Percentiles rank a stretch among this genome's conserved stretches.
Evolutionary conservation across 768 basidiomycete species (phyloP).

Genomic region (Pisolithus albus): DNA sequence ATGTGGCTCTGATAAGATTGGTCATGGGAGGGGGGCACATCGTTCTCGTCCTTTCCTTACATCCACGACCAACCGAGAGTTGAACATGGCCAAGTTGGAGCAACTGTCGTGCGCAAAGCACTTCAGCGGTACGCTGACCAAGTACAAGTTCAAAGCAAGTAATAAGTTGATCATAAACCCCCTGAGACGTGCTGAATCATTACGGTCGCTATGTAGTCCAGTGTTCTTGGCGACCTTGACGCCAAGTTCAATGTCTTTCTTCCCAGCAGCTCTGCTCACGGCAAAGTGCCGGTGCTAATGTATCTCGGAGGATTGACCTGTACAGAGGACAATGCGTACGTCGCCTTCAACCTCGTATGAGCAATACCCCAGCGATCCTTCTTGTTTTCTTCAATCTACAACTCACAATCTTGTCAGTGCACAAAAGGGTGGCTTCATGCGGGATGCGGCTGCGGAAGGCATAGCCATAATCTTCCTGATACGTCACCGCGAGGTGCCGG

Average conservation of each 20-base stretch:
- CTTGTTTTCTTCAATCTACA: not conserved
- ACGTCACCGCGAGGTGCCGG: slow-evolving; percentile 92
- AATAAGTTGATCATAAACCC: slow-evolving; percentile 4
- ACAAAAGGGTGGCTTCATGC: slow-evolving; percentile 89
- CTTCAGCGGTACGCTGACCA: slow-evolving; percentile 73
- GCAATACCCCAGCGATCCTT: no score
- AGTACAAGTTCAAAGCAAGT: slow-evolving; percentile 78
- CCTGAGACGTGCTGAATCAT: not conserved
- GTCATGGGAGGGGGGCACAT: no score
- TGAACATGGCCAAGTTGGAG: slow-evolving; percentile 39
- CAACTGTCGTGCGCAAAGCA: slow-evolving; percentile 71
- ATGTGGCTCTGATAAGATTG: no score
- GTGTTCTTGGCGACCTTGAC: slow-evolving; percentile 57
- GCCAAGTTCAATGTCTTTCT: slow-evolving; percentile 88
- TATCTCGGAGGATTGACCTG: slow-evolving; percentile 89
- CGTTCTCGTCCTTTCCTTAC: not conserved
- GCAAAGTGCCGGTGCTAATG: slow-evolving; percentile 62
- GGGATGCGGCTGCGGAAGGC: slow-evolving; percentile 76
- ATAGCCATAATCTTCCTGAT: slow-evolving; percentile 87
- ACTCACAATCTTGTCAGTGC: slow-evolving; percentile 41
- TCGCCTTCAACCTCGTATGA: not conserved
- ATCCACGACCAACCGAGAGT: not conserved
- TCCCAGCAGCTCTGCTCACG: slow-evolving; percentile 53
- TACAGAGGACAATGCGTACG: slow-evolving; percentile 89
- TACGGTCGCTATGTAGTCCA: slow-evolving; percentile 42